Percentiles rank a stretch among this genome's conserved stretches.
These are phyloP conservation scores for Xylaria digitata DNA, from an alignment of 2,329 filamentous ascomycete species.

Conservation along the genomic window DNA sequence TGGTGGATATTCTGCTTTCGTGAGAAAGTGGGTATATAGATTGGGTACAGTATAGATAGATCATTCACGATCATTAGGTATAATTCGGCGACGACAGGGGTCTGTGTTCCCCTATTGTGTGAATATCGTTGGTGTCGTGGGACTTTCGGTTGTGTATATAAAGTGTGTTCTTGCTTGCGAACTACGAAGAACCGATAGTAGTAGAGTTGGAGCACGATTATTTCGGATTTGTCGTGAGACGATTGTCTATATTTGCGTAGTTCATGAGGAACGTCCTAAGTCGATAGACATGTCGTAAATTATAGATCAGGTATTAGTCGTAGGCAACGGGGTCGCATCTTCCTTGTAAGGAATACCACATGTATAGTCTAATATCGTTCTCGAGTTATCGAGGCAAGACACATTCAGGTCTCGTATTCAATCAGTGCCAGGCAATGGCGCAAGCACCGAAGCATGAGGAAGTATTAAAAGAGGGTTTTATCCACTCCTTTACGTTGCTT, in stretches of 20 bases:
- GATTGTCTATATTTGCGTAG: constrained; percentile 32
- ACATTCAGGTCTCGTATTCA: neutral
- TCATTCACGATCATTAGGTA: constrained; percentile 21
- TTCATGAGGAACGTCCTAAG: constrained; percentile 3
- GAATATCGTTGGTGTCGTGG: constrained; percentile 38
- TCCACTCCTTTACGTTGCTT: constrained; percentile 50
- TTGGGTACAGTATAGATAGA: constrained; percentile 14
- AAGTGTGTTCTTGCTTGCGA: constrained; percentile 20
- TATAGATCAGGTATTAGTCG: constrained; percentile 20
- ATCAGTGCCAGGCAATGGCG: constrained; percentile 12
- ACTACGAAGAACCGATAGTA: neutral
- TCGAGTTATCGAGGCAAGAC: neutral
- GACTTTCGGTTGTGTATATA: constrained; percentile 35
- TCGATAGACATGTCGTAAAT: constrained; percentile 20
- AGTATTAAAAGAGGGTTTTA: constrained; percentile 37
- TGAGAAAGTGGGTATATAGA: constrained; percentile 36
- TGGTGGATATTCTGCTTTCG: constrained; percentile 36
- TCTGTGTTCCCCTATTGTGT: neutral
- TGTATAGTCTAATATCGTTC: constrained; percentile 9
- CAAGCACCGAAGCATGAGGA: constrained; percentile 14
- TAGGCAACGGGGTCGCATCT: constrained; percentile 2
- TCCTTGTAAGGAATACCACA: neutral
- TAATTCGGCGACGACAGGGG: neutral
- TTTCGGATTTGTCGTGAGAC: constrained; percentile 38
- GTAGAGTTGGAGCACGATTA: constrained; percentile 30